phyloP scores from a whole-genome alignment of 129 eudicot genomes.

The Oenanthe sinensis region DNA sequence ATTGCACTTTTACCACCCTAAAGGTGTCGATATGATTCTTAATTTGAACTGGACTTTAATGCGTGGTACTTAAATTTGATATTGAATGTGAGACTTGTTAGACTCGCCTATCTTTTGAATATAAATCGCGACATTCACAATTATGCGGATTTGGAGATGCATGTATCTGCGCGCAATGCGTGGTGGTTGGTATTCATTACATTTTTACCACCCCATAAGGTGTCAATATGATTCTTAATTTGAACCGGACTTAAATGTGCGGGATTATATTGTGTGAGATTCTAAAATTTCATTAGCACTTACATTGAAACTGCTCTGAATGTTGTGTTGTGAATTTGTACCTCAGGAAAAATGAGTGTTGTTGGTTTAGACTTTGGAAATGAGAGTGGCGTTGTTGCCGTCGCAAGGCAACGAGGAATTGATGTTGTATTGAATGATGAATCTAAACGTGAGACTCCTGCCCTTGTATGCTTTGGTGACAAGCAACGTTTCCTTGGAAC shows the following conservation, averaged over 20 bases:
- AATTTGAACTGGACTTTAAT: too few species aligned
- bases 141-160: neutral
- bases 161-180: neutral
- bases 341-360: slow-evolving; percentile 65
- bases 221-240: neutral
- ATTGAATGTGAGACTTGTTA: neutral
- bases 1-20: too few species aligned
- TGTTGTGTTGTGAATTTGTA: neutral
- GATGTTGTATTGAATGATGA: slow-evolving; percentile 87
- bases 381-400: slow-evolving; percentile 90
- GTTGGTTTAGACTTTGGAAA: slow-evolving; percentile 92
- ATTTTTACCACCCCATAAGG: neutral
- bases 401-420: slow-evolving; percentile 89
- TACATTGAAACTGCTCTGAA: neutral
- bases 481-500: slow-evolving; percentile 91
- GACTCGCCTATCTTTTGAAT: neutral
- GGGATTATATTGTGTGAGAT: too few species aligned
- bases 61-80: too few species aligned
- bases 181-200: neutral
- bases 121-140: neutral
- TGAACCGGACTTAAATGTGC: neutral
- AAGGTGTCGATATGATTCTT: too few species aligned
- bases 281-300: neutral
- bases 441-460: slow-evolving; percentile 89
- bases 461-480: slow-evolving; percentile 88